Conservation (phyloP, 2,329 filamentous ascomycete genomes). For the Aspergillus sp. region DNA sequence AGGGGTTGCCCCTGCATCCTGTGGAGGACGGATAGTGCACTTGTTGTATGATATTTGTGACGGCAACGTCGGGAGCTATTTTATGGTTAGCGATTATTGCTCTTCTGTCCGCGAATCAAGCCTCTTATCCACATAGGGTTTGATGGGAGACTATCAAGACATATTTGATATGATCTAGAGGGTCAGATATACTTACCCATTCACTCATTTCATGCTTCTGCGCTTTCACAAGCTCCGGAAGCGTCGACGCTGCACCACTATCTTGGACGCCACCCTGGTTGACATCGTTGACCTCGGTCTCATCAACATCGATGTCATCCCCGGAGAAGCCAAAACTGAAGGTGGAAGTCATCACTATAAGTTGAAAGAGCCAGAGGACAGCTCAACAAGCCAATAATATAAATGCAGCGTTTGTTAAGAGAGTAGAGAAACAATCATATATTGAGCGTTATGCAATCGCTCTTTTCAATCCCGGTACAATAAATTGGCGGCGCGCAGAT, state of each 20-base stretch:
- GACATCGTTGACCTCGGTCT: constrained; percentile 21
- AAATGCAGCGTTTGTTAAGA: background rate
- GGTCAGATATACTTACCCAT: constrained; percentile 41
- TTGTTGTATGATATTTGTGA: constrained; percentile 61
- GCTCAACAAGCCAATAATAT: background rate
- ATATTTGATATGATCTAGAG: background rate
- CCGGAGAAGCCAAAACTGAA: constrained; percentile 61
- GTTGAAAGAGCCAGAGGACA: background rate
- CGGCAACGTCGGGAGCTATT: constrained; percentile 55
- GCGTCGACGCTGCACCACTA: constrained; percentile 19
- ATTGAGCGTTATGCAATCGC: background rate
- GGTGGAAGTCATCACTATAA: constrained; percentile 19
- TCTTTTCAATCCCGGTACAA: background rate
- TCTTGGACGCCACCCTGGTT: constrained; percentile 7
- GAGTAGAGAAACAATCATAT: background rate
- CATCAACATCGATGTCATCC: constrained; percentile 55
- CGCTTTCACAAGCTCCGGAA: constrained; percentile 36
- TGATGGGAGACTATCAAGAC: background rate
- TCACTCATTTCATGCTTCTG: constrained; percentile 47
- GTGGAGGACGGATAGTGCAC: constrained; percentile 42
- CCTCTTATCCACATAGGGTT: background rate
- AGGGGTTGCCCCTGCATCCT: constrained; percentile 2
- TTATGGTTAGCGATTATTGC: background rate
- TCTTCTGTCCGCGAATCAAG: background rate
- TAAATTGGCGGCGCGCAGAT: background rate